These are phyloP conservation scores for Fraxinus angustifolia DNA, from an alignment of 305 asterid species.

Conservation along the genomic window DNA sequence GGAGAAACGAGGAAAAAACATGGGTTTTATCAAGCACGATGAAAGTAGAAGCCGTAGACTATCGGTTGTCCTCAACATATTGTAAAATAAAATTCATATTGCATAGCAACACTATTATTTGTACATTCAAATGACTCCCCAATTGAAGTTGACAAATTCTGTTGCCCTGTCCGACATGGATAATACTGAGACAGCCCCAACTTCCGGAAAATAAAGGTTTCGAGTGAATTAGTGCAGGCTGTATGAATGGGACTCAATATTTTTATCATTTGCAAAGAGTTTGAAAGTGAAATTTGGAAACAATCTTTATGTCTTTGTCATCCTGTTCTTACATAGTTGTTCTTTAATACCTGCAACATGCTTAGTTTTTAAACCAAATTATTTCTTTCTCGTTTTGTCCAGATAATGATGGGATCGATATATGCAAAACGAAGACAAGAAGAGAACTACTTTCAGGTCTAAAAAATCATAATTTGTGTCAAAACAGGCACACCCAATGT, in stretches of 20 bases:
- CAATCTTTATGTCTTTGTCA: neutral
- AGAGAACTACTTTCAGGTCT: slow-evolving; percentile 38
- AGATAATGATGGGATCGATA: slow-evolving; percentile 59
- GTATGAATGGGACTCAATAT: neutral
- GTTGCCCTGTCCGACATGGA: neutral
- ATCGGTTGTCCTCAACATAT: neutral
- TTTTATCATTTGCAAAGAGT: neutral
- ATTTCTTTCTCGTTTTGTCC: slow-evolving; percentile 12
- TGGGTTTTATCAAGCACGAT: neutral
- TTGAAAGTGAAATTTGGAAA: neutral
- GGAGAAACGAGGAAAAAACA: neutral
- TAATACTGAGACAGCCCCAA: neutral
- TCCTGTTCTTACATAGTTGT: neutral
- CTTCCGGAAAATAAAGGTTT: neutral
- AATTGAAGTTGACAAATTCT: neutral
- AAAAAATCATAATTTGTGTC: slow-evolving; percentile 31
- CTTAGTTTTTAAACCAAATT: neutral
- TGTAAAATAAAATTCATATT: neutral
- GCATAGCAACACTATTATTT: neutral
- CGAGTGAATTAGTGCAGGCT: neutral
- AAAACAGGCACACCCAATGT: slow-evolving; percentile 46
- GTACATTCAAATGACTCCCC: neutral
- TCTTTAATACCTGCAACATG: neutral
- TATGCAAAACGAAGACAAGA: slow-evolving; percentile 40
- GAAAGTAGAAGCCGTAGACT: neutral